Conservation (phyloP, 371 early-diverging fungal genomes). For the Mucor saturninus region DNA sequence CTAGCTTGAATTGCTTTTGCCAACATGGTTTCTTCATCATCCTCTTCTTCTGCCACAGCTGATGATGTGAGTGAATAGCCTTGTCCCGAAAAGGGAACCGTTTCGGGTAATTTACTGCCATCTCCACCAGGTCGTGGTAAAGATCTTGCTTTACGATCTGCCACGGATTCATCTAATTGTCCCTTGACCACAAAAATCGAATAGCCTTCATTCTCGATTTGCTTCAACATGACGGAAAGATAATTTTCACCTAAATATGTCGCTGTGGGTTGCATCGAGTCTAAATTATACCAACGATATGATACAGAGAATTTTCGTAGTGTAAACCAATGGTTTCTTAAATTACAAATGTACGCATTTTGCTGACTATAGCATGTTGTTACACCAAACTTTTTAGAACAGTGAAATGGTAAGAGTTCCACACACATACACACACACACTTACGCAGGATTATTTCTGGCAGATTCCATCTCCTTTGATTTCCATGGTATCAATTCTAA, state of each 20-base stretch:
- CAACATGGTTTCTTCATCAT: conserved; percentile 35
- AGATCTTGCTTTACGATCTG: conserved; percentile 31
- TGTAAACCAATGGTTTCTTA: conserved; percentile 68
- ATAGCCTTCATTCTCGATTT: conserved; percentile 63
- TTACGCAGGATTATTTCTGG: conserved; percentile 61
- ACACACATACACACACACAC: not conserved
- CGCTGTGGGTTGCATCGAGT: conserved; percentile 58
- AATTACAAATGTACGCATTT: conserved; percentile 67
- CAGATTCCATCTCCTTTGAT: conserved; percentile 49
- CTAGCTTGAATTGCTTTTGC: conserved; percentile 45
- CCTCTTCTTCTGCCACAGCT: conserved; percentile 9
- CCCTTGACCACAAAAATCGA: conserved; percentile 48
- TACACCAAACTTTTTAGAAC: not conserved
- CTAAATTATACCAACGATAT: conserved; percentile 76
- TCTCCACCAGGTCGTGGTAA: conserved; percentile 24
- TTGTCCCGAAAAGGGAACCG: conserved; percentile 32
- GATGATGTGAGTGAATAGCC: conserved; percentile 33
- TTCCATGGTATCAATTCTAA: conserved; percentile 64
- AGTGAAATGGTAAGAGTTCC: not conserved
- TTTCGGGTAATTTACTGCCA: not conserved
- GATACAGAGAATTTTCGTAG: conserved; percentile 66
- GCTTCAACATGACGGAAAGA: conserved; percentile 65
- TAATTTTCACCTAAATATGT: conserved; percentile 68
- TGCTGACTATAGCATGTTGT: conserved; percentile 16
- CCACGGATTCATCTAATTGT: conserved; percentile 20